Base-by-base conservation (phyloP, 106 monocot species). In the Acorus calamus region DNA sequence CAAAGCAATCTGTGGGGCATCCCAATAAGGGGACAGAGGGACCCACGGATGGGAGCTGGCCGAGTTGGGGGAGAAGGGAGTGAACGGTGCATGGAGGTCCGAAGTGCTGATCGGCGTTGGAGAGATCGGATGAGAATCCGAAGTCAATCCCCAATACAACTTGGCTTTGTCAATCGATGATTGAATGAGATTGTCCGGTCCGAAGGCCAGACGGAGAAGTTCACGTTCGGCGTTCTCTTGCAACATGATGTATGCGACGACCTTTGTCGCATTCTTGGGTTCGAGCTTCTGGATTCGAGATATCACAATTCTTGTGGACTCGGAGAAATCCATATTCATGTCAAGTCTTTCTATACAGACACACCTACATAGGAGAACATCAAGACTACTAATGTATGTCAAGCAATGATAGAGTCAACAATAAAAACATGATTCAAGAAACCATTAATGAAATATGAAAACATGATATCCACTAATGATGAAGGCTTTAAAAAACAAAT, bases 151-250 rank as follows among this genome's bases (percentile, higher is more conserved):
- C 6, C 81, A 72, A 8, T 52, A 50, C 14, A 61, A 54, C 60
- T 87, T 89, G 3, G 74, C 75, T 12, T 89, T 82, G 4, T 61
- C 64, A 4, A 89, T 71, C n/a, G 64, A 76, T n/a, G 76, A 68
- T 11, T 70, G 48, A 4, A 93, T 58, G 6, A 51, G 43, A 2
- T 61, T 67, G 3, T 88, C 88, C 5, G 83, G 66, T 12, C 80
- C 73, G 65, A 71, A 72, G 28, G 85, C 94, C 8, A 94, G 56
- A 42, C 76, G 73, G 12, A 78, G 45, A 63, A 85, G 74, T 72
- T 88, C 83, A 46, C 73, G 52, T 46, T 83, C 69, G 6, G 43
- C 62, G 5, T 80, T 69, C 10, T 80, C 74, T 11, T 67, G 80
- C 4, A 88, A 47, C 13, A 88, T 56, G 12, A 93, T 66, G 57